These are phyloP conservation scores for Agrostemma githago DNA, from an alignment of 148 eudicot genomes.

Conservation along the genomic window DNA sequence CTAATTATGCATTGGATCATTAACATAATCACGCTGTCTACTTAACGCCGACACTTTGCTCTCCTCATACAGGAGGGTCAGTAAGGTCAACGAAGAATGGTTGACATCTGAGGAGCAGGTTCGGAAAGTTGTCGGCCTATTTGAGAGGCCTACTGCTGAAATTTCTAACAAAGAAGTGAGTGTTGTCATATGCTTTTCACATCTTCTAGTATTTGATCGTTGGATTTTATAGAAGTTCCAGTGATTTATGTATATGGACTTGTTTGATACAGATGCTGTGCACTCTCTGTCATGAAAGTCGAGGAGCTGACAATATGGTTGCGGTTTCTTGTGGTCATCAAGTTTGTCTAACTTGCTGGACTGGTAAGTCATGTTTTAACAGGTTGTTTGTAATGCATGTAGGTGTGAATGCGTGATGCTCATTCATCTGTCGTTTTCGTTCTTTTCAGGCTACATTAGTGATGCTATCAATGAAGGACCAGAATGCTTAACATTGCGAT, in stretches of 20 bases:
- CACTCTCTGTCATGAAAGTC: slow-evolving; percentile 38
- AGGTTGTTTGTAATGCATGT: neutral
- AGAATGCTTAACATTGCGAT: slow-evolving; percentile 58
- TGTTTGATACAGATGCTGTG: slow-evolving; percentile 34
- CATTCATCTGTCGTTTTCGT: neutral
- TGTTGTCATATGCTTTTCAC: neutral
- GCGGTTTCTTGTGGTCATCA: slow-evolving; percentile 48
- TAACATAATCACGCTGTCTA: neutral
- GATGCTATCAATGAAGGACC: slow-evolving; percentile 54
- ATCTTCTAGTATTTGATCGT: neutral
- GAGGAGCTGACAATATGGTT: slow-evolving; percentile 8
- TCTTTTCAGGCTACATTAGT: slow-evolving; percentile 46
- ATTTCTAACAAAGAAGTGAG: slow-evolving; percentile 32
- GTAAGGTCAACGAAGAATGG: slow-evolving; percentile 27
- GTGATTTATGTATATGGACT: neutral
- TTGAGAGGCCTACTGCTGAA: slow-evolving; percentile 13
- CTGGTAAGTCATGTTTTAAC: slow-evolving; percentile 21
- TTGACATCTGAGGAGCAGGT: slow-evolving; percentile 23
- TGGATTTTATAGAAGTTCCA: neutral
- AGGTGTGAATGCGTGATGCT: neutral
- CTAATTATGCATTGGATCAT: neutral
- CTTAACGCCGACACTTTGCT: neutral
- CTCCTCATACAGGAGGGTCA: slow-evolving; percentile 19
- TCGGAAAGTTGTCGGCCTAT: slow-evolving; percentile 27
- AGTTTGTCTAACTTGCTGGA: slow-evolving; percentile 47